A percentile compares a stretch with the other conserved stretches of the same genome.
phyloP scores from a whole-genome alignment of 495 filamentous ascomycete genomes.

The Penicillium fimorum region DNA sequence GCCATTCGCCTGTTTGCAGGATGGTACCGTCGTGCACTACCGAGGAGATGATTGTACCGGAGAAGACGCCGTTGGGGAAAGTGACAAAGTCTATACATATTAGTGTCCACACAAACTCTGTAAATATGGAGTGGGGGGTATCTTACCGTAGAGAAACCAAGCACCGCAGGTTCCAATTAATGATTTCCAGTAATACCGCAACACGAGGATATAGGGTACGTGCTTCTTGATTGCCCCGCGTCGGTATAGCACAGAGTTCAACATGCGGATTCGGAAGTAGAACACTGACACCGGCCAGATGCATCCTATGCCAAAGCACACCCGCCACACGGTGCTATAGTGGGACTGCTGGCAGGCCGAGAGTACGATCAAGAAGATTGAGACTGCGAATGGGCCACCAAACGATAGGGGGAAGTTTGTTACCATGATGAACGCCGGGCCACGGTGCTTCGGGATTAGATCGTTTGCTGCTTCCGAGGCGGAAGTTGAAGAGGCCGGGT shows the following conservation, averaged over 20 bases:
- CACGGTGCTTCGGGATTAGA: conserved; percentile 39
- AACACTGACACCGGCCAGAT: conserved; percentile 51
- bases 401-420: conserved; percentile 53
- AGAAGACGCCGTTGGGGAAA: conserved; percentile 52
- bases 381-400: conserved; percentile 49
- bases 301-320: conserved; percentile 52
- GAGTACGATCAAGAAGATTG: conserved; percentile 50
- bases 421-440: conserved; percentile 53
- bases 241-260: conserved; percentile 51
- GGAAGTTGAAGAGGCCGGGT: conserved; percentile 45
- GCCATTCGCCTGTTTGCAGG: conserved; percentile 46
- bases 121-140: neutral
- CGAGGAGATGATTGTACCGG: conserved; percentile 47
- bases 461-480: conserved; percentile 54
- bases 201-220: conserved; percentile 45
- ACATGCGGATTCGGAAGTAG: conserved; percentile 53
- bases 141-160: conserved; percentile 52
- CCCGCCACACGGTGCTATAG: conserved; percentile 50
- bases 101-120: neutral
- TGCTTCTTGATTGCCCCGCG: conserved; percentile 46
- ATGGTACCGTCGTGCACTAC: conserved; percentile 40
- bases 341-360: conserved; percentile 37
- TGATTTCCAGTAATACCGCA: conserved; percentile 49
- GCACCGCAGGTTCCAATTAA: conserved; percentile 49
- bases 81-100: conserved; percentile 33